Base-by-base conservation (phyloP, 805 yeast genomes). In the Saccharomycopsis malanga region DNA sequence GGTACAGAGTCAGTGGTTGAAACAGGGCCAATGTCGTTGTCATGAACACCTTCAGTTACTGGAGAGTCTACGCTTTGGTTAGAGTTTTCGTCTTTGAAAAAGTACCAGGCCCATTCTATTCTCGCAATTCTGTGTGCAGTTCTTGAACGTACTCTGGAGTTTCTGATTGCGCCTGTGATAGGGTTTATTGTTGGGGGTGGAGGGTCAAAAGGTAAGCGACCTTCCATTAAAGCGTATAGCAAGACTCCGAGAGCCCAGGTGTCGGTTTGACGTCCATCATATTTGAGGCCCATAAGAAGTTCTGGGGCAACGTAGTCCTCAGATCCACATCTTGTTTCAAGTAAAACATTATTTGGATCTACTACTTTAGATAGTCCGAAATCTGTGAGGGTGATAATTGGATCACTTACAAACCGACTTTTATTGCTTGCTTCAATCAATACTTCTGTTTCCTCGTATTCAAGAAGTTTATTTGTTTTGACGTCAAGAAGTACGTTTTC, bases 221-320 rank as follows among this genome's bases (percentile, higher is more conserved):
- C 81, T 58, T 93, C 98, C 57, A 93, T 62, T 23, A 91, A 66
- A 1, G 94, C 78, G 58, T 88, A 93, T 1, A 89, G 65, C n/a
- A 89, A 68, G 2, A 93, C 98, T 2, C 98, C 98, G 7, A 89
- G 63, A 1, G 97, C 87, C 99, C 99, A 93, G 17, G 89, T 71
- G 62, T 93, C 99, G 42, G 93, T 83, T 54, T 86, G 79, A 44
- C 84, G 74, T 10, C 99, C 99, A 58, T 91, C 91, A 59, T 93
- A 93, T 4, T 87, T 83, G 47, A 86, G 71, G 1, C 98, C 98
- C 78, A 93, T 77, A 34, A 93, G 67, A 21, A 93, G 66, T 59
- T 93, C 99, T 0, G 98, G 99, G 0, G 96, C 83, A 4, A 93
- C 95, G 58, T 93, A 93, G 61, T 93, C 98, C 53, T 87, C 96